Percentiles rank a stretch among this genome's conserved stretches.
Conservation (phyloP, 2,329 filamentous ascomycete species). For the Colletotrichum salicis region DNA sequence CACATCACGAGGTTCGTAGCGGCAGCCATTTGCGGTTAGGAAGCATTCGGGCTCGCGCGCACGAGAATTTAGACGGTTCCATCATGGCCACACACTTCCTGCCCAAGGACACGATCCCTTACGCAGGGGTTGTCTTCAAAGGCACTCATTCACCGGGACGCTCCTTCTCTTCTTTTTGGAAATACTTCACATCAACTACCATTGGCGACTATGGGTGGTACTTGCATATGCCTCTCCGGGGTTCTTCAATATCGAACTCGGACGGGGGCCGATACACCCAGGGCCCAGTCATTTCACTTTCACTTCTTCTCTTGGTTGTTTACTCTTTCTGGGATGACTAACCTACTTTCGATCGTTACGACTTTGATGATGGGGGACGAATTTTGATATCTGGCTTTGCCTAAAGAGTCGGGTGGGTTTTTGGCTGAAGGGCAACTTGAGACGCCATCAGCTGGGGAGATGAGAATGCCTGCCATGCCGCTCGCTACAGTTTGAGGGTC, state of each 20-base stretch:
- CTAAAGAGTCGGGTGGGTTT: neutral
- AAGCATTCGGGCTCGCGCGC: constrained; percentile 28
- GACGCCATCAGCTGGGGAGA: neutral
- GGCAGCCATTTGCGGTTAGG: constrained; percentile 23
- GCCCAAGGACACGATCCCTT: neutral
- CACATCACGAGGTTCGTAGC: neutral
- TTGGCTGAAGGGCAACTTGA: neutral
- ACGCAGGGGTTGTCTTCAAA: neutral
- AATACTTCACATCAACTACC: constrained; percentile 21
- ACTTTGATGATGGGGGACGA: constrained; percentile 34
- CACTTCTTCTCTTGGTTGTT: constrained; percentile 26
- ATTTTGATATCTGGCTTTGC: constrained; percentile 15
- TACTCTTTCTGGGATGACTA: constrained; percentile 29
- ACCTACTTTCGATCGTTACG: constrained; percentile 35
- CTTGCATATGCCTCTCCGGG: neutral
- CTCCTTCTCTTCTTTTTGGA: constrained; percentile 22
- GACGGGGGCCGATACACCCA: neutral
- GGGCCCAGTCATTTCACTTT: neutral
- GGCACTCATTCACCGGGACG: constrained; percentile 5
- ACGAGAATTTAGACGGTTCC: constrained; percentile 31
- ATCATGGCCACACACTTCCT: constrained; percentile 26
- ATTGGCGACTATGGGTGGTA: neutral
- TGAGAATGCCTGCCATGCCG: constrained; percentile 19
- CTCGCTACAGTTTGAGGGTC: constrained; percentile 21
- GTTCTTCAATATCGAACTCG: neutral